These are phyloP conservation scores for Mortierella sp. DNA, from an alignment of 371 early-diverging fungal species.

Conservation along the genomic window DNA sequence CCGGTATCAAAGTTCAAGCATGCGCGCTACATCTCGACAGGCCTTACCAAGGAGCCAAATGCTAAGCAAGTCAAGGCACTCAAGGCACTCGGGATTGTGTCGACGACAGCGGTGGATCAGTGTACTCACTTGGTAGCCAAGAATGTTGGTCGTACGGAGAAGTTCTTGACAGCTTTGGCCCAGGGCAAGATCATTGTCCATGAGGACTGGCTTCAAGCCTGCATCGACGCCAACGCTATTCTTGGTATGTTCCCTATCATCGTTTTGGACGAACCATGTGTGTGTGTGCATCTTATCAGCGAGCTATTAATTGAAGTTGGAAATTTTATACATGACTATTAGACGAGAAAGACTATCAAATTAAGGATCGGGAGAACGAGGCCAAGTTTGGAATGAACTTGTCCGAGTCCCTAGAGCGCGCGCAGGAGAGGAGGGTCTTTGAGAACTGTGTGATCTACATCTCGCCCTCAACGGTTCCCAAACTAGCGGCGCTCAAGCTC, in stretches of 20 bases:
- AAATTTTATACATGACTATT: background rate
- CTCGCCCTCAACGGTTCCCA: constrained; percentile 36
- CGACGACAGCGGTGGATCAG: constrained; percentile 36
- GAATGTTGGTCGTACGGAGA: constrained; percentile 42
- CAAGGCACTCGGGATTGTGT: constrained; percentile 40
- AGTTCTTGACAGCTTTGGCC: constrained; percentile 45
- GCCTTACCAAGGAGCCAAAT: constrained; percentile 34
- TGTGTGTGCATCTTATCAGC: background rate
- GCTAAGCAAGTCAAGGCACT: constrained; percentile 41
- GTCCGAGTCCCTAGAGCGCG: constrained; percentile 39
- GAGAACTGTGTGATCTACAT: constrained; percentile 43
- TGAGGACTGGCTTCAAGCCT: constrained; percentile 52
- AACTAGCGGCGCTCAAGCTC: constrained; percentile 31
- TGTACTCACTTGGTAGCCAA: constrained; percentile 51
- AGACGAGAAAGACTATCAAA: constrained; percentile 43
- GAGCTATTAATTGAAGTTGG: background rate
- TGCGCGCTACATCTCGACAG: constrained; percentile 37
- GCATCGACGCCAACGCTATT: constrained; percentile 49
- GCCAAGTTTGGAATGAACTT: constrained; percentile 37
- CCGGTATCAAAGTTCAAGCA: constrained; percentile 16
- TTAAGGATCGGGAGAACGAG: constrained; percentile 34
- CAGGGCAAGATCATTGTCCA: constrained; percentile 45
- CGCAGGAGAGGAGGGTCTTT: constrained; percentile 47
- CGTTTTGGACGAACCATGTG: background rate
- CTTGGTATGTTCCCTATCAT: constrained; percentile 27